A percentile compares a stretch with the other conserved stretches of the same genome.
These are phyloP conservation scores for Aureobasidium subglaciale DNA, from an alignment of 2,329 filamentous ascomycete species.

Conservation along the genomic window DNA sequence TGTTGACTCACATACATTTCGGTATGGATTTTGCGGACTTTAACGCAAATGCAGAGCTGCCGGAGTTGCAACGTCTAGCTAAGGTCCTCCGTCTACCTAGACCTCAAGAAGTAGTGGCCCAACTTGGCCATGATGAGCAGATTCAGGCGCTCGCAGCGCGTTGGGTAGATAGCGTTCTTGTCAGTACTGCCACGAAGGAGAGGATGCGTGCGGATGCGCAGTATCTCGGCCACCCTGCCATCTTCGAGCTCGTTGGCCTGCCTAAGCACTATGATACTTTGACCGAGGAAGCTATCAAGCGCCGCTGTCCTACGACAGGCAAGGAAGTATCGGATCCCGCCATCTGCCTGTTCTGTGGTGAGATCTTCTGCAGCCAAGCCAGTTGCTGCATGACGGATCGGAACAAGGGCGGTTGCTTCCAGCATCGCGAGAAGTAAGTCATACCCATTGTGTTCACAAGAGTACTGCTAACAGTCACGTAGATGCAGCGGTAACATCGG, in stretches of 20 bases:
- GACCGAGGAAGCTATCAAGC: slow-evolving; percentile 82
- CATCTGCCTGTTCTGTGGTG: slow-evolving; percentile 89
- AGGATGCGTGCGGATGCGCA: slow-evolving; percentile 33
- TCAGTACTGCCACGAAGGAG: slow-evolving; percentile 24
- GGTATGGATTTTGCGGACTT: slow-evolving; percentile 76
- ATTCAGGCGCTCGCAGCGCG: slow-evolving; percentile 50
- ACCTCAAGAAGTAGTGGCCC: slow-evolving; percentile 69
- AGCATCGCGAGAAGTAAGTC: slow-evolving; percentile 78
- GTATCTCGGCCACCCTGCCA: slow-evolving; percentile 70
- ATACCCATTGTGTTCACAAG: not conserved
- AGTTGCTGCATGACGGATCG: slow-evolving; percentile 76
- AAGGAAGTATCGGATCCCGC: slow-evolving; percentile 87
- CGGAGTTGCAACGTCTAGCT: slow-evolving; percentile 74
- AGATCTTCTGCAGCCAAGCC: slow-evolving; percentile 92
- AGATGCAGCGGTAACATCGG: slow-evolving; percentile 77
- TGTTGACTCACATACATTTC: slow-evolving; percentile 81
- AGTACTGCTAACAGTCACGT: not conserved
- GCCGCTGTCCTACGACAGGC: slow-evolving; percentile 79
- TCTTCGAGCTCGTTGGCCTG: slow-evolving; percentile 88
- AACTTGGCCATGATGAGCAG: slow-evolving; percentile 40
- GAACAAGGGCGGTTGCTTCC: slow-evolving; percentile 69
- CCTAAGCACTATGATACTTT: slow-evolving; percentile 87
- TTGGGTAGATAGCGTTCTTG: slow-evolving; percentile 62
- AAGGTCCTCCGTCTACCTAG: slow-evolving; percentile 67
- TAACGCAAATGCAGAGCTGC: slow-evolving; percentile 22